Evolutionary conservation across 495 filamentous ascomycete species (phyloP).

Genomic region (Hypomontagnella monticulosa): DNA sequence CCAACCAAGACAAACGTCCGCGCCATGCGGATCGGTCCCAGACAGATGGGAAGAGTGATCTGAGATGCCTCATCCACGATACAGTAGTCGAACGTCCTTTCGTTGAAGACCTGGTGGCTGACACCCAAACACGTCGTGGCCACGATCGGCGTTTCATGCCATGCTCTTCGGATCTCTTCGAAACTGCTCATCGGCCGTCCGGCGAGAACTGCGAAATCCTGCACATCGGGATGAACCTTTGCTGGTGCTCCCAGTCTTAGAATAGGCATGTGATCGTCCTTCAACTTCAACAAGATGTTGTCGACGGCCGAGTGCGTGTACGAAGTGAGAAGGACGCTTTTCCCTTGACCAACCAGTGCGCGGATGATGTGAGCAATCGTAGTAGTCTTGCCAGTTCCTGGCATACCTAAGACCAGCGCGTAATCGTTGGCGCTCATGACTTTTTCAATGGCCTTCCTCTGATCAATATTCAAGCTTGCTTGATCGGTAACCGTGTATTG

Average conservation of each 20-base stretch:
- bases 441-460: slow-evolving; percentile 85
- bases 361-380: slow-evolving; percentile 98
- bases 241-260: slow-evolving; percentile 82
- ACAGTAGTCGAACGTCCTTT: slow-evolving; percentile 94
- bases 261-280: slow-evolving; percentile 78
- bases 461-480: slow-evolving; percentile 81
- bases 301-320: slow-evolving; percentile 98
- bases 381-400: slow-evolving; percentile 96
- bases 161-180: slow-evolving; percentile 82
- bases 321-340: slow-evolving; percentile 90
- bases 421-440: slow-evolving; percentile 96
- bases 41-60: slow-evolving; percentile 92
- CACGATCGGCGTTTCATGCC: slow-evolving; percentile 85
- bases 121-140: slow-evolving; percentile 95
- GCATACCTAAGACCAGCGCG: slow-evolving; percentile 95
- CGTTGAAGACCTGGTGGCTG: slow-evolving; percentile 85
- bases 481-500: slow-evolving; percentile 65
- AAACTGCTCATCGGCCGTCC: slow-evolving; percentile 74
- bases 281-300: slow-evolving; percentile 94
- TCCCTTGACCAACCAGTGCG: slow-evolving; percentile 86
- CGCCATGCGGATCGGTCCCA: slow-evolving; percentile 93
- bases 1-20: slow-evolving; percentile 94
- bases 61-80: slow-evolving; percentile 98
- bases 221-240: slow-evolving; percentile 88
- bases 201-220: slow-evolving; percentile 81